These are phyloP conservation scores for Angomonas ambiguus DNA, from an alignment of 208 protist genomes.

Conservation along the genomic window DNA sequence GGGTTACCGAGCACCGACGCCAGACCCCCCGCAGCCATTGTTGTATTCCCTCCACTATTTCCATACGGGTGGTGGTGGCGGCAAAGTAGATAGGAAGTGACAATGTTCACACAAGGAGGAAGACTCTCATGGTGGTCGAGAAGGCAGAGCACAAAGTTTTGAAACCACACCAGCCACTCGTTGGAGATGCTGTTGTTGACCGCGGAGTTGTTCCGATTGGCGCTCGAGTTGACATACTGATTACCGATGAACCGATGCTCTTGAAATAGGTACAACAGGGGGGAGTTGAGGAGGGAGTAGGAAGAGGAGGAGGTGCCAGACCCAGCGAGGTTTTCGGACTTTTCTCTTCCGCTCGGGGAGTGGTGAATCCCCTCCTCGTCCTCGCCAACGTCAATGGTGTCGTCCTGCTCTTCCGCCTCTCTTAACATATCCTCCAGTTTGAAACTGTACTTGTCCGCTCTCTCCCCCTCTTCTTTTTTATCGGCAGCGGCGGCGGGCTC, in stretches of 20 bases:
- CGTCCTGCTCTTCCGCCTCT: constrained; percentile 4
- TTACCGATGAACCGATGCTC: not conserved
- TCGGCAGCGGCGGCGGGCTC: not conserved
- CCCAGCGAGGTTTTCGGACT: too few species aligned
- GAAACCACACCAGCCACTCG: not conserved
- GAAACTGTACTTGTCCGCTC: not conserved
- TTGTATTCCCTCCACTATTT: not conserved
- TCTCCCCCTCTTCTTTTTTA: not conserved
- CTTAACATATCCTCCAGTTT: not conserved
- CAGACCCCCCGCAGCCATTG: too few species aligned
- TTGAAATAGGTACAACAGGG: not conserved
- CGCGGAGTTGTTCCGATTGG: not conserved
- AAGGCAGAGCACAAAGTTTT: not conserved
- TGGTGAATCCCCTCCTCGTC: not conserved
- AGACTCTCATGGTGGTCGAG: not conserved
- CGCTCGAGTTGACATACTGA: not conserved
- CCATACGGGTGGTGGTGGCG: not conserved
- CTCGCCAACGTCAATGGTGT: not conserved
- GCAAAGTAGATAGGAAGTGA: not conserved
- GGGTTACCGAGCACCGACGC: not conserved
- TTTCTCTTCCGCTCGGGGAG: not conserved
- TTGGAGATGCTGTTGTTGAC: not conserved
- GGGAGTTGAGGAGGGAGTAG: not conserved
- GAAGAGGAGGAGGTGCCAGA: too few species aligned
- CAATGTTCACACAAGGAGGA: not conserved